Evolutionary conservation across 2,329 filamentous ascomycete genomes (phyloP), one percentile per base, ranked within the genome.

Genomic region (Ophiostoma australiae): DNA sequence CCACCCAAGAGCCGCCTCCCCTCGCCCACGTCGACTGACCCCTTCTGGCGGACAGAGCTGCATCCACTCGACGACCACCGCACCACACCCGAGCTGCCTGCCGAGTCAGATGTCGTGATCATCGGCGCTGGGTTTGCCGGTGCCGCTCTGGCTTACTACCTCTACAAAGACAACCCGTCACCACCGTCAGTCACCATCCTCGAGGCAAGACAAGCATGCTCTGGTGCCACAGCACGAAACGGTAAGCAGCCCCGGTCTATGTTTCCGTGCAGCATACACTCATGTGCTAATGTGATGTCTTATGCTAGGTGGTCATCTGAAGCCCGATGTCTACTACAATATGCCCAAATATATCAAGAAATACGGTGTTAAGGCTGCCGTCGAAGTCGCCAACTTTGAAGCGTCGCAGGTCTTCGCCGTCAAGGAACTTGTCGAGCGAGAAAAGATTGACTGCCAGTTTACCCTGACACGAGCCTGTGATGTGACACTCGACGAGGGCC

Each of bases 191-290:
- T 66, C 20, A 37, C 35, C 20, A 66, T 66, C 17, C 20, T 66
- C 8, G 35, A 66, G 33, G 33, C 63, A n/a, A n/a, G 63, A 39
- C 33, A 66, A 20, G 63, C 63, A 4, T 66, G 63, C 35, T 66
- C 63, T 17, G 63, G 63, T 27, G 63, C 63, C 17, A 66, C 63
- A n/a, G 63, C 15, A 20, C 63, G 63, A 37, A 66, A 66, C 17
- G 63, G 63, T 66, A 61, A 27, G 55, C n/a, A 27, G 3, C 10
- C 11, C n/a, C n/a, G 17, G 3, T 27, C n/a, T 58, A 27, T 2
- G 1, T 27, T 61, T 61, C 13, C 20, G 48, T 55, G 48, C 44
- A 17, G 13, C 27, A 31, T 41, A 41, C 11, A 11, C 1, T 41
- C 7, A 4, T n/a, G 15, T 65, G 8, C 33, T n/a, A 37, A 31